A percentile compares a stretch with the other conserved stretches of the same genome.
Conservation (phyloP, 106 monocot species). For the Ottelia alismoides region DNA sequence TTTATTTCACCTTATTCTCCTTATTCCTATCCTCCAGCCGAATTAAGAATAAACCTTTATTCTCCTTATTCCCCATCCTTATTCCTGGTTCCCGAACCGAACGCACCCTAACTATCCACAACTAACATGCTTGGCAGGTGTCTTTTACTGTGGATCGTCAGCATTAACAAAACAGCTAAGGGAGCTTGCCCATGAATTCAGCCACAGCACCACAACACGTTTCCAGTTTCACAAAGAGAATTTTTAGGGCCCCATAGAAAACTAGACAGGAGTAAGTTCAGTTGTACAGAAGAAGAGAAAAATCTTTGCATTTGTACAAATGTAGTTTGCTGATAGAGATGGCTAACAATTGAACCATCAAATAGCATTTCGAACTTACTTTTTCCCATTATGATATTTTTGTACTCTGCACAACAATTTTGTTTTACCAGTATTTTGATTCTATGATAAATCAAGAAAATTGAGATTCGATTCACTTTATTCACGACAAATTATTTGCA, state of each 20-base stretch:
- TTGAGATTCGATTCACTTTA: no score
- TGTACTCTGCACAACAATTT: no score
- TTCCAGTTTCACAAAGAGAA: conserved; percentile 99
- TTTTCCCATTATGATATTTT: no score
- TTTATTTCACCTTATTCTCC: no score
- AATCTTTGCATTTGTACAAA: neutral
- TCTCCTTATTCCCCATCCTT: no score
- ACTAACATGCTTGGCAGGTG: conserved; percentile 30
- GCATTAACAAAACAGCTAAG: conserved; percentile 60
- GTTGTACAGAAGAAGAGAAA: neutral
- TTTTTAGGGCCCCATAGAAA: conserved; percentile 32
- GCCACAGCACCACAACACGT: conserved; percentile 62
- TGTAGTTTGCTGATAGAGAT: neutral
- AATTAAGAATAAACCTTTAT: no score
- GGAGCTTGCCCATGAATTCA: conserved; percentile 79
- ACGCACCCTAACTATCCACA: no score
- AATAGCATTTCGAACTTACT: neutral
- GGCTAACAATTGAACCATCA: neutral
- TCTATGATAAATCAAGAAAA: no score
- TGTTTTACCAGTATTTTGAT: no score
- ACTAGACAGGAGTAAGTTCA: neutral
- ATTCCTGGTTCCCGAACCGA: no score
- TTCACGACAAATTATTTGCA: no score
- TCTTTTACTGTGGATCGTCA: conserved; percentile 92
- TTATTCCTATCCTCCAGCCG: no score